Evolutionary conservation across 306 rosid species (phyloP), one percentile per base, ranked within the genome.

Genomic region (Pueraria montana): DNA sequence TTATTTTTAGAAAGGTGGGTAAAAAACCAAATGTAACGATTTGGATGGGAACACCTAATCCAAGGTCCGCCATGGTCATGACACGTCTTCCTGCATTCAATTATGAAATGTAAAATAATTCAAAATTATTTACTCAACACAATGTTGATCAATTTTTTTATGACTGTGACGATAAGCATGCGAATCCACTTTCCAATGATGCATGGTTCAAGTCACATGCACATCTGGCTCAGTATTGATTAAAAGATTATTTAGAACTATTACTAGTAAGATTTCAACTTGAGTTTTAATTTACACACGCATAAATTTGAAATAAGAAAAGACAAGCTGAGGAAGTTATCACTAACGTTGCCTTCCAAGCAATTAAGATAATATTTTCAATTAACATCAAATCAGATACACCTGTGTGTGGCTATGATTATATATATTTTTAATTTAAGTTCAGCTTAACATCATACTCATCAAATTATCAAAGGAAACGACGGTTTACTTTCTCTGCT

Each of bases 1-100:
- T 27, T 11, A 4, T 5, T 18, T 46, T 30, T 64, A 17, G 59
- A 63, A 48, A 46, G n/a, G 24, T 36, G 30, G 0, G 20, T 2
- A 21, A 14, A 11, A 24, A 27, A n/a, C 34, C 70, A 55, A 10
- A 3, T 70, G 82, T 66, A 24, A 52, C 23, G 0, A 27, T 63
- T 64, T 77, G 14, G 71, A 6, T 42, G 59, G 14, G 12, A 70
- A 56, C 84, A 73, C 67, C 65, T 34, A 48, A 5, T 49, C 26
- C 16, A 21, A 30, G 8, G 0, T 45, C 6, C 56, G 0, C 23
- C 40, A 5, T 0, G 0, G 0, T 14, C 45, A 49, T 34, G 43
- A 61, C 84, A 73, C 80, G 58, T 17, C 27, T 59, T 59, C 0
- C 70, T 63, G 4, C 26, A 7, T 2, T 7, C 58, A 50, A 49